phyloP scores from a whole-genome alignment of 768 basidiomycete species.

The Exidia glandulosa region DNA sequence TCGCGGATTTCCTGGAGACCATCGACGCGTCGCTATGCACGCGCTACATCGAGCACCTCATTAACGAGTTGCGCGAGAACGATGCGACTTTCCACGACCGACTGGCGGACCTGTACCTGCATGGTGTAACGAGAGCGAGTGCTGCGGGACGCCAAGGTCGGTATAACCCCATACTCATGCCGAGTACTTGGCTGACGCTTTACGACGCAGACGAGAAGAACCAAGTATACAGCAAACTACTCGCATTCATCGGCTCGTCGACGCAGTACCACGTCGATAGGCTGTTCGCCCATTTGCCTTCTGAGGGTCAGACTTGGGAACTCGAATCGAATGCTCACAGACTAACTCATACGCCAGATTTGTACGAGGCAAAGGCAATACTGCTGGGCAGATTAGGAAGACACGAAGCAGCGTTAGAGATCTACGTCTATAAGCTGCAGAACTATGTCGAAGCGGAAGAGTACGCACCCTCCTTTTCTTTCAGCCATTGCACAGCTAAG shows the following conservation, averaged over 20 bases:
- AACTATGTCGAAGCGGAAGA: conserved; percentile 84
- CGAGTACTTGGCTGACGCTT: background rate
- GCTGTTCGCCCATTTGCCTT: conserved; percentile 68
- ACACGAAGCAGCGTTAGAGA: conserved; percentile 89
- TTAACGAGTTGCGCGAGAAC: conserved; percentile 61
- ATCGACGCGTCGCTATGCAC: conserved; percentile 59
- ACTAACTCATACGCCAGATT: conserved; percentile 33
- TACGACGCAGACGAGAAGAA: conserved; percentile 31
- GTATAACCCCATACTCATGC: background rate
- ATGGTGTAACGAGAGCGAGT: conserved; percentile 4
- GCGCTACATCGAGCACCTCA: conserved; percentile 77
- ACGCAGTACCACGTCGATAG: conserved; percentile 64
- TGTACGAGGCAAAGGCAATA: conserved; percentile 87
- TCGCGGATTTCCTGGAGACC: conserved; percentile 67
- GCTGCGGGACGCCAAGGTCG: background rate
- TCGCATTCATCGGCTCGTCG: conserved; percentile 66
- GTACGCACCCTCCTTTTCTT: conserved; percentile 31
- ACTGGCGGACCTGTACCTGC: conserved; percentile 77
- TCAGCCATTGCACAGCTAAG: background rate
- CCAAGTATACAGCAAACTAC: conserved; percentile 54
- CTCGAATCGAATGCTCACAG: background rate
- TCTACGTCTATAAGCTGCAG: conserved; percentile 81
- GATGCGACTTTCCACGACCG: conserved; percentile 70
- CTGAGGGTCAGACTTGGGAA: conserved; percentile 46
- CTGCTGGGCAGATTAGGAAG: conserved; percentile 80